Percentiles rank a stretch among this genome's conserved stretches.
phyloP scores from a whole-genome alignment of 2,329 filamentous ascomycete species.

The Neofusicoccum sp. region DNA sequence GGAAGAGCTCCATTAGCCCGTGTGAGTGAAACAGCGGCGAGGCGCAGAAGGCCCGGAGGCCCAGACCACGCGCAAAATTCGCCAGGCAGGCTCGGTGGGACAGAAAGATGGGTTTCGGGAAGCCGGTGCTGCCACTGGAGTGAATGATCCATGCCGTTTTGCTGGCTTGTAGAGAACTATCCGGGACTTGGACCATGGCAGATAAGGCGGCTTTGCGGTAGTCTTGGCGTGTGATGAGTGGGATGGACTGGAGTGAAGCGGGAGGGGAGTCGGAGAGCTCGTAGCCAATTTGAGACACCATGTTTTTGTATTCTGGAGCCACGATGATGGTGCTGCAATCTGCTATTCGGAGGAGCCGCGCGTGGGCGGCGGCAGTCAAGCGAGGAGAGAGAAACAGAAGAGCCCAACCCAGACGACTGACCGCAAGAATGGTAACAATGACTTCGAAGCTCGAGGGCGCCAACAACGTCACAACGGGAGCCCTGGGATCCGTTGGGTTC shows the following conservation, averaged over 20 bases:
- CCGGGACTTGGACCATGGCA: conserved; percentile 23
- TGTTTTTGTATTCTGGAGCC: background rate
- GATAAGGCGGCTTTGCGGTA: background rate
- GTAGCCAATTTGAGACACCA: background rate
- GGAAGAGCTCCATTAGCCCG: conserved; percentile 2
- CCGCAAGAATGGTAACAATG: conserved; percentile 53
- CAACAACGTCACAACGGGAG: conserved; percentile 46
- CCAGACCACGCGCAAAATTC: background rate
- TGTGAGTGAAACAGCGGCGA: conserved; percentile 5
- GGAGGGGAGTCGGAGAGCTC: conserved; percentile 20
- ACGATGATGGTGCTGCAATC: conserved; percentile 26
- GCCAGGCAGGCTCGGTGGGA: conserved; percentile 51
- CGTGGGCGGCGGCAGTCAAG: conserved; percentile 51
- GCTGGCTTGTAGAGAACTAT: conserved; percentile 21
- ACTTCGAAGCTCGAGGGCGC: conserved; percentile 56
- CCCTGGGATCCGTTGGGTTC: background rate
- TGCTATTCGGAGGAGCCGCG: conserved; percentile 37
- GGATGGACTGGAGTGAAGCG: conserved; percentile 24
- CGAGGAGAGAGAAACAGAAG: conserved; percentile 55
- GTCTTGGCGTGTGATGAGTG: conserved; percentile 27
- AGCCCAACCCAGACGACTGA: conserved; percentile 56
- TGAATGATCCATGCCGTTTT: conserved; percentile 45
- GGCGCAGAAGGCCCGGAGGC: background rate
- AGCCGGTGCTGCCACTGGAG: conserved; percentile 57
- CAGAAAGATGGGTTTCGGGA: conserved; percentile 63